Evolutionary conservation across 2,329 filamentous ascomycete species (phyloP).

Genomic region (Phaeosphaeria sp.): DNA sequence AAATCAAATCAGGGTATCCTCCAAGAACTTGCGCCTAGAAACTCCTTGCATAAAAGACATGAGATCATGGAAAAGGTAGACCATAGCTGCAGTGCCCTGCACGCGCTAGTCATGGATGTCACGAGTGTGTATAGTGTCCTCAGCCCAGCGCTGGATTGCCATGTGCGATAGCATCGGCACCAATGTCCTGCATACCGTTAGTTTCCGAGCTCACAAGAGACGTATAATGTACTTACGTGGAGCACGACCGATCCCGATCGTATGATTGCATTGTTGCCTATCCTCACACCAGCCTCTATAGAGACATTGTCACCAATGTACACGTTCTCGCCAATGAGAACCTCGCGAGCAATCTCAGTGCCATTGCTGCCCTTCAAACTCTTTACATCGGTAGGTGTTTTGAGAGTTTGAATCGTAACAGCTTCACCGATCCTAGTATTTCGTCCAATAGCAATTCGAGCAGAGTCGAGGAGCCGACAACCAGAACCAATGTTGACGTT

Average conservation of each 20-base stretch:
- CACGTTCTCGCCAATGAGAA: conserved; percentile 78
- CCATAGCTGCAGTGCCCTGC: not conserved
- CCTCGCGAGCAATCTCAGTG: conserved; percentile 70
- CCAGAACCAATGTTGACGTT: conserved; percentile 83
- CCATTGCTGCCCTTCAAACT: conserved; percentile 76
- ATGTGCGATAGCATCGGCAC: conserved; percentile 53
- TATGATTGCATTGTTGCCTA: conserved; percentile 61
- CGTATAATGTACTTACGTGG: conserved; percentile 51
- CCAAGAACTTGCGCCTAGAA: conserved; percentile 15
- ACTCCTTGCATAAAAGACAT: conserved; percentile 8
- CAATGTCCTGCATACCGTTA: conserved; percentile 51
- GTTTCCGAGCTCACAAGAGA: conserved; percentile 1
- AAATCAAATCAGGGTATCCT: conserved; percentile 24
- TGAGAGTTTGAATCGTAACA: conserved; percentile 83
- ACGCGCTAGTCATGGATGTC: conserved; percentile 1
- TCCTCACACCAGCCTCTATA: conserved; percentile 63
- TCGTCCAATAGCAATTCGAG: conserved; percentile 79
- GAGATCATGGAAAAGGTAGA: not conserved
- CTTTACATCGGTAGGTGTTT: conserved; percentile 74
- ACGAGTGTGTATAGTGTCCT: not conserved
- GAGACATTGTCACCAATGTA: conserved; percentile 69
- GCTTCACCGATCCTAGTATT: conserved; percentile 75
- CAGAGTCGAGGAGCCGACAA: conserved; percentile 87
- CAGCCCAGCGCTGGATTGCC: conserved; percentile 55
- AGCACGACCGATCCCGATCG: conserved; percentile 63